Conservation (phyloP, 1,139 yeast genomes). For the Yamadazyma aaseri region DNA sequence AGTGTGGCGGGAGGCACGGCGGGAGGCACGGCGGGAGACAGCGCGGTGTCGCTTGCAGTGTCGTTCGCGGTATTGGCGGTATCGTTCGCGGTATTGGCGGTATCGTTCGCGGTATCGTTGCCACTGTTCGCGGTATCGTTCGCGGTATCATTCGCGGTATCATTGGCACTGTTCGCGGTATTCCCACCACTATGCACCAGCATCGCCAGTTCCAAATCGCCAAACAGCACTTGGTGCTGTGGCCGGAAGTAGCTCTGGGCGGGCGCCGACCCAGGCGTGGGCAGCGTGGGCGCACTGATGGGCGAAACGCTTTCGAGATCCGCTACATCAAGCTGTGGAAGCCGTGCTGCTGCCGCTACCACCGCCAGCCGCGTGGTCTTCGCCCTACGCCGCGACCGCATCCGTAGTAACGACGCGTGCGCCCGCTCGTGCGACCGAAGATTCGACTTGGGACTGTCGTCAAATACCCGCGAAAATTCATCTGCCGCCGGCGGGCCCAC, state of each 20-base stretch:
- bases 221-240: constrained; percentile 12
- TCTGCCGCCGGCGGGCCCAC: background rate
- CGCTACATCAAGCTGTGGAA: background rate
- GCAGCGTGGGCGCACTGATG: constrained; percentile 19
- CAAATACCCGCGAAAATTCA: constrained; percentile 16
- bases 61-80: too few species aligned
- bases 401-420: constrained; percentile 63
- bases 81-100: too few species aligned
- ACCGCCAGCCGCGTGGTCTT: constrained; percentile 29
- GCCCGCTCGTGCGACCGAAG: constrained; percentile 59
- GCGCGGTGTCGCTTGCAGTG: too few species aligned
- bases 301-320: constrained; percentile 15
- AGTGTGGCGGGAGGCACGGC: too few species aligned
- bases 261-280: constrained; percentile 13
- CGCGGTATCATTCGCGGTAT: background rate
- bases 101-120: background rate
- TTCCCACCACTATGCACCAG: background rate
- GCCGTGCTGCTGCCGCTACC: constrained; percentile 3
- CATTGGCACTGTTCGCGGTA: background rate
- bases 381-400: constrained; percentile 58
- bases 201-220: constrained; percentile 8
- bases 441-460: constrained; percentile 30
- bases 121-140: background rate
- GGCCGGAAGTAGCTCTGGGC: constrained; percentile 9
- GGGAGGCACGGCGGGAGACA: too few species aligned